Base-by-base conservation (phyloP, 2,329 filamentous ascomycete genomes). In the Ophiostoma piceae region DNA sequence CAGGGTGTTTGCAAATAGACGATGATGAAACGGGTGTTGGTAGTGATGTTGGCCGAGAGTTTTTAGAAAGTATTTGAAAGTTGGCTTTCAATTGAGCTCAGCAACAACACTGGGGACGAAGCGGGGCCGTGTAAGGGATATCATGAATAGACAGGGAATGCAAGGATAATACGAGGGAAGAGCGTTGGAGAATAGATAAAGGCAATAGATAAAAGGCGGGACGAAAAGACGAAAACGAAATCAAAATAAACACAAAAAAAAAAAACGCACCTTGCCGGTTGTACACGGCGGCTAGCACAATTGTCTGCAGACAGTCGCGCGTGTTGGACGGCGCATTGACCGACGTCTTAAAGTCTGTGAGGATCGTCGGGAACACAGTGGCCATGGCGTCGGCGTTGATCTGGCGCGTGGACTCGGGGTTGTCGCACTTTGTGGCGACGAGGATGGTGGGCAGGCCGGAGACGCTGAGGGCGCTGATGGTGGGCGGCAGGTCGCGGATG, bases 361-460 rank as follows among this genome's bases (percentile, higher is more conserved):
- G 84, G 74, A 87, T 90, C 19, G 90, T 84, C 71, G 90, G 85
- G 74, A 90, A 91, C 73, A 86, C 88, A 70, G 79, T 79, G 66
- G 85, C 81, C 62, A 95, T 84, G 69, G 82, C 85, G 37, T 87
- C 83, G 16, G 90, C 86, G 76, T 94, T 88, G 70, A 96, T 84
- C 76, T 92, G 86, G 76, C 90, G 88, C 71, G 87, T 82, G 71
- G 86, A 84, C 72, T 89, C 86, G 66, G 90, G 88, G 67, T 88
- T 86, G 78, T 97, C 94, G 82, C 92, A 96, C 83, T 97, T 97
- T 78, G 90, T 94, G 69, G 92, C 92, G 68, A 96, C 91, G 60
- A 97, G 85, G 72, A 94, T 85, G 68, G 90, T 90, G 9, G 94
- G 92, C 54, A 96, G 80, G 32, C 85, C 84, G 22, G 90, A 88